Percentiles rank a stretch among this genome's conserved stretches.
These are phyloP conservation scores for Tylopilus plumbeoviolaceoides DNA, from an alignment of 768 basidiomycete genomes.

Conservation along the genomic window DNA sequence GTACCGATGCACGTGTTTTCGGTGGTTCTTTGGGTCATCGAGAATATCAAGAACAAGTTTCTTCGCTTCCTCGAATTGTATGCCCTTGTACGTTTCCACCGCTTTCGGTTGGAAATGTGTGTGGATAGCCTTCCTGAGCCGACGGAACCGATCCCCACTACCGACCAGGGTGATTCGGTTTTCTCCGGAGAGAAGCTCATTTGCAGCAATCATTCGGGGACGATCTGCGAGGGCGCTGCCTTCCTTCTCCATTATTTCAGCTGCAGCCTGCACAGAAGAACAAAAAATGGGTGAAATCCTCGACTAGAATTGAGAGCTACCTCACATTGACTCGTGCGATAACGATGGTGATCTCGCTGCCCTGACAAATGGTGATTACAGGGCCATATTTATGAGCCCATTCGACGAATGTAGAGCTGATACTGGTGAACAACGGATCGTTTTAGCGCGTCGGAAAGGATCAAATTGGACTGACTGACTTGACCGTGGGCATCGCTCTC, in stretches of 20 bases:
- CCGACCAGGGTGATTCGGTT: too few species aligned
- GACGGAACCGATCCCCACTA: conserved; percentile 53
- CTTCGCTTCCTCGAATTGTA: conserved; percentile 38
- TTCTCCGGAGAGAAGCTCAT: too few species aligned
- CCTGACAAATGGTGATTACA: conserved; percentile 51
- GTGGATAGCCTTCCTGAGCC: conserved; percentile 51
- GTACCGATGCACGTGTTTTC: conserved; percentile 44
- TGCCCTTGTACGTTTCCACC: conserved; percentile 42
- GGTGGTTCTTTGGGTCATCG: conserved; percentile 31
- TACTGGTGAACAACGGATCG: conserved; percentile 1
- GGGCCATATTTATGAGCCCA: conserved; percentile 59
- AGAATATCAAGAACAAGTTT: conserved; percentile 30
- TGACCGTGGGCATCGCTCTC: too few species aligned
- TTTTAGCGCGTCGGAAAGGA: not conserved
- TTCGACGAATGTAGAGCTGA: conserved; percentile 37
- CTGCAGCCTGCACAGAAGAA: too few species aligned
- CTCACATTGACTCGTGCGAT: conserved; percentile 18
- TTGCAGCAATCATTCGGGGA: conserved; percentile 50
- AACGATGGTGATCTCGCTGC: conserved; percentile 24
- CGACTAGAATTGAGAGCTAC: not conserved
- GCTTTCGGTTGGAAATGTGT: conserved; percentile 49
- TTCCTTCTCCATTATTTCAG: too few species aligned
- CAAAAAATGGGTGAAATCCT: too few species aligned
- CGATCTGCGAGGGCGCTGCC: too few species aligned
- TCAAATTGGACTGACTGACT: too few species aligned